phyloP scores from a whole-genome alignment of 441 rosid species.

The Pelargonium myrrhifolium region DNA sequence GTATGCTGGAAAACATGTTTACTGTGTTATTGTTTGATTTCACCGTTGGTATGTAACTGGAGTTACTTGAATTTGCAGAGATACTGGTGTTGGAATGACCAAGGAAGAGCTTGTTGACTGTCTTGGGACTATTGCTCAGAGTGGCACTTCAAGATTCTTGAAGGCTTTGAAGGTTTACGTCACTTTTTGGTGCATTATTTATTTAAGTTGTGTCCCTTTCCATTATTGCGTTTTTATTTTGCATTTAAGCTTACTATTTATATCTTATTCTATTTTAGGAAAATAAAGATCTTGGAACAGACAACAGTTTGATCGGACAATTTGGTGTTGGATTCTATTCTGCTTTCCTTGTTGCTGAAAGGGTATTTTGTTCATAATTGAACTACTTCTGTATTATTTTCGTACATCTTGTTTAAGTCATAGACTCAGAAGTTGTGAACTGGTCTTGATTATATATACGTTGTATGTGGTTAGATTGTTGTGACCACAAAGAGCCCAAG shows the following conservation, averaged over 20 bases:
- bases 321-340: constrained; percentile 99
- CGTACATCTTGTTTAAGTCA: not conserved
- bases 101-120: constrained; percentile 89
- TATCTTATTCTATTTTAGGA: constrained; percentile 39
- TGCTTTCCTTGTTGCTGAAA: constrained; percentile 90
- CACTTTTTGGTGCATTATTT: not conserved
- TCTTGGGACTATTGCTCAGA: constrained; percentile 97
- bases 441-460: constrained; percentile 7
- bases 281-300: constrained; percentile 81
- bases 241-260: not conserved
- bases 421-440: not conserved
- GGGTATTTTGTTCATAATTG: constrained; percentile 33
- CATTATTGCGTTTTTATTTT: too few species aligned
- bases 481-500: constrained; percentile 89
- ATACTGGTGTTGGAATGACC: constrained; percentile 95
- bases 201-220: not conserved
- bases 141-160: constrained; percentile 89
- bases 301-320: constrained; percentile 83
- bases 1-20: constrained; percentile 22
- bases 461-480: constrained; percentile 46
- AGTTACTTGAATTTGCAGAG: constrained; percentile 40
- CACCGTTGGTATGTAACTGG: not conserved
- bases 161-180: constrained; percentile 67
- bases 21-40: not conserved
- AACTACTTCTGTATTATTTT: not conserved